These are phyloP conservation scores for Beta lomatogona DNA, from an alignment of 179 eudicot species.

Conservation along the genomic window DNA sequence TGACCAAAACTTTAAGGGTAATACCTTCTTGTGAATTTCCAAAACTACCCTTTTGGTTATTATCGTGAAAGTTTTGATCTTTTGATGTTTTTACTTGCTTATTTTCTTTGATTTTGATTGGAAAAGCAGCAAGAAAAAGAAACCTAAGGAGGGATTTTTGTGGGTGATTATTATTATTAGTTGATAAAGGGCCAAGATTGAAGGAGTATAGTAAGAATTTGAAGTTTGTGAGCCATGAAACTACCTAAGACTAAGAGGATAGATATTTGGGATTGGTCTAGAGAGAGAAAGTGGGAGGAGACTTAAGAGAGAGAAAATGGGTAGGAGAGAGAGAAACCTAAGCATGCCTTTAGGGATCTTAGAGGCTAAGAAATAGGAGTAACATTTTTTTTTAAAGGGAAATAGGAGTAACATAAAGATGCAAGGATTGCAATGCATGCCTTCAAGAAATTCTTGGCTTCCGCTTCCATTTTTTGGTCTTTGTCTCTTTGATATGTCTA, in stretches of 20 bases:
- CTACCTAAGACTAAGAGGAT: constrained; percentile 41
- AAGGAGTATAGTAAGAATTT: constrained; percentile 60
- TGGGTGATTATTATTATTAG: background rate
- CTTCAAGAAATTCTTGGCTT: constrained; percentile 43
- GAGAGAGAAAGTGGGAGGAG: constrained; percentile 51
- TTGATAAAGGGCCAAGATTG: constrained; percentile 58
- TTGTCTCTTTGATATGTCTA: background rate
- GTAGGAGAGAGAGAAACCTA: constrained; percentile 47
- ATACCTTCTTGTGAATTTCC: background rate
- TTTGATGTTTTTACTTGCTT: background rate
- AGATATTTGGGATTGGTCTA: constrained; percentile 40
- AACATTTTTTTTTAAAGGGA: constrained; percentile 36
- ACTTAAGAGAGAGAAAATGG: constrained; percentile 47
- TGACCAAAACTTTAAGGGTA: constrained; percentile 29
- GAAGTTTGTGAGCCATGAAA: constrained; percentile 69
- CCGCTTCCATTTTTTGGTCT: constrained; percentile 38
- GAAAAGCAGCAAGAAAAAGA: constrained; percentile 49
- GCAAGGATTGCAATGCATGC: constrained; percentile 40
- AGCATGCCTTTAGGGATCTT: constrained; percentile 41
- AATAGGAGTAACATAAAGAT: constrained; percentile 48
- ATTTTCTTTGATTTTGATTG: constrained; percentile 45
- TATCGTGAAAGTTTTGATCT: background rate
- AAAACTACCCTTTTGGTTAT: background rate
- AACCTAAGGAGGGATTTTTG: constrained; percentile 42
- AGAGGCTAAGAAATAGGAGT: constrained; percentile 37